Evolutionary conservation across 768 basidiomycete species (phyloP), one percentile per base, ranked within the genome.

Genomic region (Xanthoconium purpureum): DNA sequence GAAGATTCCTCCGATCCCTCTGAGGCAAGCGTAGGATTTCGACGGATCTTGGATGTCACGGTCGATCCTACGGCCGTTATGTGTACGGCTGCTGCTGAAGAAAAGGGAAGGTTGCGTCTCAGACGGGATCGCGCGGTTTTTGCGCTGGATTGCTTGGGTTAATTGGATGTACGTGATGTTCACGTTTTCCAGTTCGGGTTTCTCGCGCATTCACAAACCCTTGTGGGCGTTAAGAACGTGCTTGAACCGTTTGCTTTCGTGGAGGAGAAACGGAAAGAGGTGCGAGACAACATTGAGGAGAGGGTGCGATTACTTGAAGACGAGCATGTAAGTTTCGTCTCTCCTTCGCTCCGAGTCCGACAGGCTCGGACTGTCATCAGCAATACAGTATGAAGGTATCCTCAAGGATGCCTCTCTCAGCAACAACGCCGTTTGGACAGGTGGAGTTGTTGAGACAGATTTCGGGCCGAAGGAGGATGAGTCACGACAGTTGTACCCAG

Each of bases 121-220:
- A 77, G 73, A 33, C 96, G 95, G 92, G 95, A 99, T 67, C 79
- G 78, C 45, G 79, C 83, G 3, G 82, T 97, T 0, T 98, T 92
- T 67, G 89, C 91, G 51, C 75, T 97, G 60, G 98, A 98, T 64
- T 96, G 89, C 56, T 71, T 93, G 59, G 84, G 81, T 15, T 94
- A 93, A 68, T 71, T 97, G 14, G 83, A 87, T 78, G 94, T 94
- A 47, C 30, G 80, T n/a, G n/a, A n/a, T n/a, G n/a, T n/a, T n/a
- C 71, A 20, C 24, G 5, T 47, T 24, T 7, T 54, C 20, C 43
- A 13, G 54, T 13, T 46, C 35, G 13, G 9, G n/a, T n/a, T 56
- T 45, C 36, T 43, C 28, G 40, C 47, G 43, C 32, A 17, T 35
- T 63, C 12, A 59, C 52, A 0, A n/a, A 18, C 18, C 13, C 10